Conservation (phyloP, 1,284 basidiomycete species). For the Trichosporon sp. region DNA sequence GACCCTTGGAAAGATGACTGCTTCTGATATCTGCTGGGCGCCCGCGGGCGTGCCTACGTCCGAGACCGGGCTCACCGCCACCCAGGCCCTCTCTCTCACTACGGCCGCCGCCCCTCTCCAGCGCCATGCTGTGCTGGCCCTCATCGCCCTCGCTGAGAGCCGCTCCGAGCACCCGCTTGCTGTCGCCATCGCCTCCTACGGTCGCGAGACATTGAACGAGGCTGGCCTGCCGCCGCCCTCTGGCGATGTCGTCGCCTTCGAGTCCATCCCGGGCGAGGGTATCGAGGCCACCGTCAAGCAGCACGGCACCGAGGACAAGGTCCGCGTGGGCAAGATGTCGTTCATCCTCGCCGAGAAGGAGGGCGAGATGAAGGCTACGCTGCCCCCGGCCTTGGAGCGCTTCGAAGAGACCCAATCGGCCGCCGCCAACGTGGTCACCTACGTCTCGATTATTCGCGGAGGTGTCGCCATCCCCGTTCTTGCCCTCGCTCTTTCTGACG, state of each 20-base stretch:
- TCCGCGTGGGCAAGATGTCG: conserved; percentile 69
- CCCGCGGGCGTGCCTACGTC: conserved; percentile 34
- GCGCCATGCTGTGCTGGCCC: conserved; percentile 65
- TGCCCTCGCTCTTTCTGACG: conserved; percentile 75
- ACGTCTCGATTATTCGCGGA: conserved; percentile 59
- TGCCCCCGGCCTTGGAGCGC: conserved; percentile 58
- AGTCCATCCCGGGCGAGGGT: conserved; percentile 83
- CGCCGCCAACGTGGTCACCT: conserved; percentile 77
- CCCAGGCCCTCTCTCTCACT: conserved; percentile 42
- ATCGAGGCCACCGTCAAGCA: conserved; percentile 66
- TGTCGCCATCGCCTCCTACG: conserved; percentile 79
- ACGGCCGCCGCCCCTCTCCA: conserved; percentile 45
- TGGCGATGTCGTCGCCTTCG: conserved; percentile 59
- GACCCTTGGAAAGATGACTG: conserved; percentile 75
- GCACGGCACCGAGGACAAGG: conserved; percentile 40
- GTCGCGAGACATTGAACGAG: conserved; percentile 61
- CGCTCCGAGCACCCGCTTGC: conserved; percentile 95
- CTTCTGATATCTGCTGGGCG: conserved; percentile 73
- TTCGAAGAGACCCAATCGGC: conserved; percentile 67
- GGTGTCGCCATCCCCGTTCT: conserved; percentile 56
- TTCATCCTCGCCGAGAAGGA: conserved; percentile 55
- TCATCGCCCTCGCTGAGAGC: conserved; percentile 81
- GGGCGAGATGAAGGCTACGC: conserved; percentile 25
- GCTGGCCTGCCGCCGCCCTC: conserved; percentile 52
- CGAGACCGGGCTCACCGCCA: conserved; percentile 26